Evolutionary conservation across 305 asterid genomes (phyloP), one percentile per base, ranked within the genome.

Genomic region (Caryopteris hybrid): DNA sequence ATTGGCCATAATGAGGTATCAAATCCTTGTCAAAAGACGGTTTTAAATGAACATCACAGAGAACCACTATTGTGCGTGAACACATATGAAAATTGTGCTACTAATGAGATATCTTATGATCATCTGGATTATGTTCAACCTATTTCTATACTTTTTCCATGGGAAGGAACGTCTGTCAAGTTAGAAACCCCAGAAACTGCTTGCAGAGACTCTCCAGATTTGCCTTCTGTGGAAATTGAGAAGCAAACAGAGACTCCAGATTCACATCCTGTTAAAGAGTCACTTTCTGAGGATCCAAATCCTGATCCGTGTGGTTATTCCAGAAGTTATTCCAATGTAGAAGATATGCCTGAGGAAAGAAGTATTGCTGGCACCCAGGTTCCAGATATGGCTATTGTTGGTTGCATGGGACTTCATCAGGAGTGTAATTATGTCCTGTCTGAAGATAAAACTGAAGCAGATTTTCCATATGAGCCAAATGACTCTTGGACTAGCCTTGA

Each of bases 121-220:
- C 75, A 79, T 76, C 55, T 78, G 78, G 88, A 81, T 64, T 68
- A 69, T 58, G 72, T 29, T 43, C 82, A 70, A 62, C 73, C 82
- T 64, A 68, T 67, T 43, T 22, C 66, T 48, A 10, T 71, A 68
- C 53, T 36, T 61, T 13, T 64, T 38, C 70, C 78, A 3, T 21
- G 48, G 31, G 16, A 36, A 68, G 86, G 66, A 71, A 72, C 17
- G 61, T 55, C 38, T 66, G 71, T 59, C 54, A 64, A 71, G 22
- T 75, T 64, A 52, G 79, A 54, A 62, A 39, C 71, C 79, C 55
- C 68, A 38, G 82, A 60, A 67, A 61, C 54, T 18, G 61, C 16
- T 38, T 73, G 73, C 45, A 71, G 66, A 10, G 79, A 75, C 29
- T 61, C 58, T 29, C 67, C 60, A 34, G 82, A 64, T 66, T 79